Base-by-base conservation (phyloP, 345 rosid species). In the Balakata baccata region DNA sequence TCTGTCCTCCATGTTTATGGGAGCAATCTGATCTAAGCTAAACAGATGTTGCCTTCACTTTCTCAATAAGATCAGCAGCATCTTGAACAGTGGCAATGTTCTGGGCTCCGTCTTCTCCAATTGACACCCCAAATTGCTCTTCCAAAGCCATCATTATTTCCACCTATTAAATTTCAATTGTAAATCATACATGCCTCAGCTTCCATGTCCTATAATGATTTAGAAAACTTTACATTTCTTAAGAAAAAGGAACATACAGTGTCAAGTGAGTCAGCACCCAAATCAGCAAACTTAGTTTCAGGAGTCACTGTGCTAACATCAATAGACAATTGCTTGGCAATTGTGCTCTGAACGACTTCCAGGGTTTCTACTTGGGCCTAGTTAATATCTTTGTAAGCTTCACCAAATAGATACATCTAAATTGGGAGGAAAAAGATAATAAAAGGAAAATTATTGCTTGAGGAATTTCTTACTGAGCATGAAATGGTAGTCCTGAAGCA, bases 191-290 rank as follows among this genome's bases (percentile, higher is more conserved):
- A 25, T 10, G 9, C 13, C 22, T 63, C 60, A 72, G 11, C 18
- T 52, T 52, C 14, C 22, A 16, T 58, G 41, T 45, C 66, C 25
- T 46, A 22, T 25, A 47, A 39, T 62, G 7, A 8, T 29, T 29
- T 29, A 29, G 34, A 29, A 29, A 29, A 29, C 2, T 29, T 29
- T 29, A 29, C 22, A 62, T 62, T 64, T 14, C 11, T 34, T 5
- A 18, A 52, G 39, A 57, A 25, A 3, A 37, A 17, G 22, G 50
- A 78, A 87, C 90, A 47, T 80, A 87, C 90, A 68, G 85, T 87
- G 85, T 89, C 89, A 17, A 89, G 90, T 25, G 93, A 89, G 81
- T 89, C 93, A 56, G 90, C 90, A 68, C 93, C 93, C 85, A 89
- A 60, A 74, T 89, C 93, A 17, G 84, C 82, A 56, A 89, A 89